These are phyloP conservation scores for Beauveria sp. DNA, from an alignment of 2,329 filamentous ascomycete species.

Conservation along the genomic window DNA sequence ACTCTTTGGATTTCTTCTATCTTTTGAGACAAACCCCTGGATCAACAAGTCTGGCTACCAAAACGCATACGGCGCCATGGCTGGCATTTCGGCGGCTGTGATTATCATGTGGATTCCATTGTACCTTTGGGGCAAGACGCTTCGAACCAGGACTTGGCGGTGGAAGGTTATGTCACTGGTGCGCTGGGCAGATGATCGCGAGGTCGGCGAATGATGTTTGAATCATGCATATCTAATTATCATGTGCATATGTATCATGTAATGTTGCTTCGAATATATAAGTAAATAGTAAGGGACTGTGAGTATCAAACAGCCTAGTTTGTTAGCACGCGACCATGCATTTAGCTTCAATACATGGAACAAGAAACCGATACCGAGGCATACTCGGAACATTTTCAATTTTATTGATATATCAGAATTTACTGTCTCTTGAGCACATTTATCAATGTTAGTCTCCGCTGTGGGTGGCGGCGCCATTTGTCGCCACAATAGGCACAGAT, in stretches of 20 bases:
- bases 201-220: conserved; percentile 42
- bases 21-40: conserved; percentile 55
- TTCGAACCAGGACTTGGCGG: conserved; percentile 39
- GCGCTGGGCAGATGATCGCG: conserved; percentile 45
- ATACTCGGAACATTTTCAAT: too few relatives aligned
- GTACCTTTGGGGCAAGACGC: conserved; percentile 37
- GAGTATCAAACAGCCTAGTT: too few relatives aligned
- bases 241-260: background rate
- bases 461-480: background rate
- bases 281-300: too few relatives aligned
- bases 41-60: conserved; percentile 41
- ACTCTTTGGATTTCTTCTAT: conserved; percentile 49
- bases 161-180: conserved; percentile 40
- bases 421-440: too few relatives aligned
- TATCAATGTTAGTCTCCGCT: background rate
- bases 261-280: too few relatives aligned
- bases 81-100: conserved; percentile 38
- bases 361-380: too few relatives aligned
- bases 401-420: too few relatives aligned
- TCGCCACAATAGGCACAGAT: background rate
- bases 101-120: conserved; percentile 34
- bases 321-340: background rate
- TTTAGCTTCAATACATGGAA: background rate
- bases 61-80: conserved; percentile 46
- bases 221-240: background rate